Evolutionary conservation across 2,329 filamentous ascomycete genomes (phyloP).

Genomic region (Phyllosticta citrichinensis): DNA sequence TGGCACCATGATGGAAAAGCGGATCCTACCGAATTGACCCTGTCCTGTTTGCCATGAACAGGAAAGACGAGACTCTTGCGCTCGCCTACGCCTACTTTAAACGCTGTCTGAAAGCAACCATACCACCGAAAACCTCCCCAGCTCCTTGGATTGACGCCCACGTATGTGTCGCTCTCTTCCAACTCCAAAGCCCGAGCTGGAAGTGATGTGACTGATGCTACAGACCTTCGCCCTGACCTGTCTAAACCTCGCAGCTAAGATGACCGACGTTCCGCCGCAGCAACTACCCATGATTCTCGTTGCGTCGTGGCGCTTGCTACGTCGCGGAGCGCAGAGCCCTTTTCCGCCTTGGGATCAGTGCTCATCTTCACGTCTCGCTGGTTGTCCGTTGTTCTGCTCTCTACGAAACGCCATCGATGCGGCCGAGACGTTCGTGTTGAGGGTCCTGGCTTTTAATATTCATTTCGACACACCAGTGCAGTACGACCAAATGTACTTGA

Average conservation of each 20-base stretch:
- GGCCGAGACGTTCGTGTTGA: not conserved
- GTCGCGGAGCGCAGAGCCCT: not conserved
- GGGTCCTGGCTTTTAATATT: not conserved
- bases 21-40: not conserved
- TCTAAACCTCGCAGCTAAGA: conserved; percentile 1
- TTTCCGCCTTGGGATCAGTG: not conserved
- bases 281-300: not conserved
- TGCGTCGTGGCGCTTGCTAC: not conserved
- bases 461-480: not conserved
- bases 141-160: not conserved
- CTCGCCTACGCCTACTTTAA: not conserved
- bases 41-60: not conserved
- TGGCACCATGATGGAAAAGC: not conserved
- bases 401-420: not conserved
- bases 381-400: not conserved
- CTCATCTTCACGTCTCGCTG: not conserved
- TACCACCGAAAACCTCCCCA: too few relatives aligned
- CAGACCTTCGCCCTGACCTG: conserved; percentile 6
- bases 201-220: not conserved
- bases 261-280: not conserved
- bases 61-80: not conserved
- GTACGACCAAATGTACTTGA: not conserved
- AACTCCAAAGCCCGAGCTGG: not conserved
- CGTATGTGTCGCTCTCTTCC: not conserved
- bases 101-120: not conserved